Percentiles rank a stretch among this genome's conserved stretches.
phyloP scores from a whole-genome alignment of 257 asterid species.

The Nicotiana sylvestris region DNA sequence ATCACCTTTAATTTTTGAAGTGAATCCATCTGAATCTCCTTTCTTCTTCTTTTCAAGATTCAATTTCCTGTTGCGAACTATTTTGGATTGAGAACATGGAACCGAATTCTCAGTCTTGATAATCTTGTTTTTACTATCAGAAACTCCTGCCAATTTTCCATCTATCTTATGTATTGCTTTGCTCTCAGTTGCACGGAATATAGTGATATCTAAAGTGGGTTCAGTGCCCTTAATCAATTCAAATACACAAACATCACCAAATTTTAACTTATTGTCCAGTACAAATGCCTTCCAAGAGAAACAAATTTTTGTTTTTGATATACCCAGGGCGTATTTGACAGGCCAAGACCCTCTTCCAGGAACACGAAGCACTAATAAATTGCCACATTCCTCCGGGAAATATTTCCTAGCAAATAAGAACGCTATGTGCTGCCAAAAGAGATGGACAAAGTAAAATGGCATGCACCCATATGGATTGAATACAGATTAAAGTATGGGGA shows the following conservation, averaged over 20 bases:
- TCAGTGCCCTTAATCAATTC: neutral
- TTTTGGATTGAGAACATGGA: neutral
- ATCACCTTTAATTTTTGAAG: neutral
- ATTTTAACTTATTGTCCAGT: slow-evolving; percentile 4
- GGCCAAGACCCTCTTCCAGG: neutral
- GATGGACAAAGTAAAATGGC: neutral
- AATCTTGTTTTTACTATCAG: neutral
- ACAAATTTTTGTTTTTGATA: neutral
- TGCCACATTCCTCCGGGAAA: neutral
- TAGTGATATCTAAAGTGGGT: neutral
- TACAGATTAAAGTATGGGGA: neutral
- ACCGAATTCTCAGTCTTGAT: neutral
- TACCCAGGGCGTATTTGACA: neutral
- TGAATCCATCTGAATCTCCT: neutral
- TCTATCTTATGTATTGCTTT: neutral
- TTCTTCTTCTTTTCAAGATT: neutral
- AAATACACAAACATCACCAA: slow-evolving; percentile 21
- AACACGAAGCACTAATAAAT: neutral
- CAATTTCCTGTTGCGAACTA: neutral
- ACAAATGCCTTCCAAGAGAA: slow-evolving; percentile 14
- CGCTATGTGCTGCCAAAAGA: neutral
- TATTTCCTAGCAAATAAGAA: neutral
- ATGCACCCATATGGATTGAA: neutral
- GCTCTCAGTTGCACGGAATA: neutral
- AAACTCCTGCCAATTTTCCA: neutral